Percentiles rank a stretch among this genome's conserved stretches.
Conservation (phyloP, 345 rosid species). For the Bruguiera gymnorhiza region DNA sequence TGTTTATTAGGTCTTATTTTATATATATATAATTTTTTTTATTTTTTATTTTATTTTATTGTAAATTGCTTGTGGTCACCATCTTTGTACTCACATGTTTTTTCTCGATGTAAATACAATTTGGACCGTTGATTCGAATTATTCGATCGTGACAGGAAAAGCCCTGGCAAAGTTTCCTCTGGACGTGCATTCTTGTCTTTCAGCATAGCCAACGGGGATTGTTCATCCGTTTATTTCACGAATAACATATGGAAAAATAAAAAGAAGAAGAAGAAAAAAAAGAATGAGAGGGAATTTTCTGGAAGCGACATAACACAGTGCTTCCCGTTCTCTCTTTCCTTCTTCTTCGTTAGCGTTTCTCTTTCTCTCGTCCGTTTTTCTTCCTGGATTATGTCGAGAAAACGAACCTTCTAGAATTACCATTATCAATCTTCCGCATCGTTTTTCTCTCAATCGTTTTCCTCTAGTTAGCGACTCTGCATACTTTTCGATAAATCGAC, state of each 20-base stretch:
- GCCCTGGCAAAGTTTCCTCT: no score
- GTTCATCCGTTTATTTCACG: no score
- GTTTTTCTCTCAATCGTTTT: not conserved
- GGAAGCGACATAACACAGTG: constrained; percentile 33
- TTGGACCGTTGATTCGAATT: no score
- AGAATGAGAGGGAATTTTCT: constrained; percentile 47
- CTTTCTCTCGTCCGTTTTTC: not conserved
- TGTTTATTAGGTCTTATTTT: no score
- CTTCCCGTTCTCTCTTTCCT: constrained; percentile 32
- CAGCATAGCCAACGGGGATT: no score
- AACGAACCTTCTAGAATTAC: constrained; percentile 39
- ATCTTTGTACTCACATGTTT: no score
- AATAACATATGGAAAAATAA: not conserved
- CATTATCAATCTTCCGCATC: not conserved
- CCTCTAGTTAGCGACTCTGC: not conserved
- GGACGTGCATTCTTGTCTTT: no score
- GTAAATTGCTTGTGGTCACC: no score
- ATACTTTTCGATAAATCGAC: not conserved
- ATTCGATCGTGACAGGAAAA: no score
- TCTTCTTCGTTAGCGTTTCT: not conserved
- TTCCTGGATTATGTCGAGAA: not conserved
- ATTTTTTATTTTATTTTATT: no score
- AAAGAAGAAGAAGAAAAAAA: not conserved
- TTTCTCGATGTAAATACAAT: no score
- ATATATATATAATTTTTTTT: no score